Evolutionary conservation across 1,139 yeast species (phyloP).

Genomic region (Blastobotrys buckinghamii): DNA sequence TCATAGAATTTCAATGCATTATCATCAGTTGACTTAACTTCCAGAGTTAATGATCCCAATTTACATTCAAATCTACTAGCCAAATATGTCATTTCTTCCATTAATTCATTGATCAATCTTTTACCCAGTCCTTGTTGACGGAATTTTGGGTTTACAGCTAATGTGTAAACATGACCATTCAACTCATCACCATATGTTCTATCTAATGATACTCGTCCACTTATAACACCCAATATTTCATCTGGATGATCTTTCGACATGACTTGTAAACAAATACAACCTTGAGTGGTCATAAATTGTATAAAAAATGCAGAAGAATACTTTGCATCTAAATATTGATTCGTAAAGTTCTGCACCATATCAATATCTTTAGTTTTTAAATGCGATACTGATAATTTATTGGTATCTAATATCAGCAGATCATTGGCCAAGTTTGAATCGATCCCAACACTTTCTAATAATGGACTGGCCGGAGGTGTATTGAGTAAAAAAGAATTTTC

Average conservation of each 20-base stretch:
- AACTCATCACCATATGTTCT: constrained; percentile 1
- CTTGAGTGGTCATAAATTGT: constrained; percentile 19
- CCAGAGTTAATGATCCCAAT: constrained; percentile 13
- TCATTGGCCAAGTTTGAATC: neutral
- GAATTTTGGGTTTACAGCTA: constrained; percentile 17
- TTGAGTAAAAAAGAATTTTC: neutral
- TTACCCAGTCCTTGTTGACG: constrained; percentile 23
- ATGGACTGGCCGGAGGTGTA: neutral
- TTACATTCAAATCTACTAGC: constrained; percentile 10
- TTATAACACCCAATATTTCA: constrained; percentile 17
- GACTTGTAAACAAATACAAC: constrained; percentile 16
- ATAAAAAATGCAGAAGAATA: constrained; percentile 20
- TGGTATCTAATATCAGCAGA: neutral
- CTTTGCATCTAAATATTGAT: constrained; percentile 12
- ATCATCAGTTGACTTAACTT: constrained; percentile 13
- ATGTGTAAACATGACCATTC: constrained; percentile 16
- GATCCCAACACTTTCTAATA: neutral
- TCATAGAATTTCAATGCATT: constrained; percentile 16
- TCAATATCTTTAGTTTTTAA: constrained; percentile 12
- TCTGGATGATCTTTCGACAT: constrained; percentile 8
- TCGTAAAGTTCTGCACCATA: constrained; percentile 14
- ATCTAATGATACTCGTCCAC: constrained; percentile 16
- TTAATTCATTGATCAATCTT: constrained; percentile 14
- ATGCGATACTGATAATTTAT: neutral
- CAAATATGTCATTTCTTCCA: constrained; percentile 7